A percentile compares a stretch with the other conserved stretches of the same genome.
phyloP scores from a whole-genome alignment of 164 flowering plant genomes.

The Dillenia suffruticosa region DNA sequence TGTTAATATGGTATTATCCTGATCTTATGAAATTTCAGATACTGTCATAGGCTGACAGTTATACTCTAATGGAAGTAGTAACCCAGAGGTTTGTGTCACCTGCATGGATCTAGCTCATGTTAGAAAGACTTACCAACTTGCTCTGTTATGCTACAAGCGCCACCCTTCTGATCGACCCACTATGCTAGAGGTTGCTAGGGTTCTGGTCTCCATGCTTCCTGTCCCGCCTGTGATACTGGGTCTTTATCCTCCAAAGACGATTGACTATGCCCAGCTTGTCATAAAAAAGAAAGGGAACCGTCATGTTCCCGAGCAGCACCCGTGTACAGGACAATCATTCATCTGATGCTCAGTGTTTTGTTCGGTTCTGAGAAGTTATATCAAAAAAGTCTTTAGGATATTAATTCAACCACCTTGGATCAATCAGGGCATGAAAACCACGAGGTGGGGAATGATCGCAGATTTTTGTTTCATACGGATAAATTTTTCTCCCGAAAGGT shows the following conservation, averaged over 20 bases:
- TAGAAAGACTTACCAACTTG: slow-evolving; percentile 79
- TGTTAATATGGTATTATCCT: too few relatives aligned
- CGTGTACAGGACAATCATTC: slow-evolving; percentile 29
- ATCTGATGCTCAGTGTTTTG: slow-evolving; percentile 81
- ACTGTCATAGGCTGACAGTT: slow-evolving; percentile 67
- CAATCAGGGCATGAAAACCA: background rate
- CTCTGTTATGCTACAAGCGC: slow-evolving; percentile 71
- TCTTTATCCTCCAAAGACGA: slow-evolving; percentile 24
- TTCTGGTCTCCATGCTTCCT: slow-evolving; percentile 65
- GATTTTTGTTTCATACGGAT: too few relatives aligned
- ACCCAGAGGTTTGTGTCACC: slow-evolving; percentile 88
- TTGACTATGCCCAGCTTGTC: slow-evolving; percentile 51
- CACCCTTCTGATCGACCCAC: slow-evolving; percentile 76
- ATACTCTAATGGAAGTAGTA: slow-evolving; percentile 94
- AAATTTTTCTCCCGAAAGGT: too few relatives aligned
- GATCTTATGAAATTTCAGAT: slow-evolving; percentile 40
- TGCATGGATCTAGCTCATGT: slow-evolving; percentile 69
- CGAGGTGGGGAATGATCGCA: too few relatives aligned
- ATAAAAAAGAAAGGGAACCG: slow-evolving; percentile 16
- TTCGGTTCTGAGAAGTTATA: slow-evolving; percentile 67
- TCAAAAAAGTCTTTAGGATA: slow-evolving; percentile 45
- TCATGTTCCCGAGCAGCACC: slow-evolving; percentile 11
- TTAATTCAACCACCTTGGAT: too few relatives aligned
- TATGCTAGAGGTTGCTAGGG: slow-evolving; percentile 81
- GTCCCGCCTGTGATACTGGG: slow-evolving; percentile 36